Evolutionary conservation across 164 flowering plant species (phyloP).

Genomic region (Kalanchoe fedtschenkoi): DNA sequence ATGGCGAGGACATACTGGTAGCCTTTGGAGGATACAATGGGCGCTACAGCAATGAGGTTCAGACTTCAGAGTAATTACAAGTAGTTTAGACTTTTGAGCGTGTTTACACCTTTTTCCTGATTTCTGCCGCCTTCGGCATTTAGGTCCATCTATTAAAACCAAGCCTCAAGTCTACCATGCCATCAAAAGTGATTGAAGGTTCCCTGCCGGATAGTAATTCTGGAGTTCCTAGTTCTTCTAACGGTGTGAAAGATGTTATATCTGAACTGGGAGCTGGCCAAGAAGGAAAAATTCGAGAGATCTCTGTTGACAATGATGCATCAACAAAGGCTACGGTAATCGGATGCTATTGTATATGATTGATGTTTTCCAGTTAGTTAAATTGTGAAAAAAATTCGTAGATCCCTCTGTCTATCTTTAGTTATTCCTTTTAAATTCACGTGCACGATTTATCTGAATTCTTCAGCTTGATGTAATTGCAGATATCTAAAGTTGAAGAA

Average conservation of each 20-base stretch:
- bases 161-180: conserved; percentile 80
- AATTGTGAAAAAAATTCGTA: not conserved
- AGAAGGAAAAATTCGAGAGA: conserved; percentile 86
- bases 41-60: conserved; percentile 89
- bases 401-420: not conserved
- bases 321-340: conserved; percentile 50
- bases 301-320: conserved; percentile 64
- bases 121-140: not conserved
- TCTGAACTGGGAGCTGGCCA: conserved; percentile 66
- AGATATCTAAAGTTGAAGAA: conserved; percentile 42
- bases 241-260: conserved; percentile 64
- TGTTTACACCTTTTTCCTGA: conserved; percentile 8
- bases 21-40: conserved; percentile 99
- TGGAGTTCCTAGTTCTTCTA: conserved; percentile 58
- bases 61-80: not conserved
- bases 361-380: not conserved
- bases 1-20: conserved; percentile 79
- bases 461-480: conserved; percentile 15
- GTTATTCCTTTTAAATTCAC: not conserved
- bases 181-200: conserved; percentile 48
- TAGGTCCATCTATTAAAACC: conserved; percentile 91
- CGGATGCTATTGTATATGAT: not conserved
- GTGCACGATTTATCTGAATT: not conserved
- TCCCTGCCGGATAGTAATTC: conserved; percentile 71
- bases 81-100: conserved; percentile 3